Conservation (phyloP, 805 yeast genomes). For the Metschnikowia cerradonensis region DNA sequence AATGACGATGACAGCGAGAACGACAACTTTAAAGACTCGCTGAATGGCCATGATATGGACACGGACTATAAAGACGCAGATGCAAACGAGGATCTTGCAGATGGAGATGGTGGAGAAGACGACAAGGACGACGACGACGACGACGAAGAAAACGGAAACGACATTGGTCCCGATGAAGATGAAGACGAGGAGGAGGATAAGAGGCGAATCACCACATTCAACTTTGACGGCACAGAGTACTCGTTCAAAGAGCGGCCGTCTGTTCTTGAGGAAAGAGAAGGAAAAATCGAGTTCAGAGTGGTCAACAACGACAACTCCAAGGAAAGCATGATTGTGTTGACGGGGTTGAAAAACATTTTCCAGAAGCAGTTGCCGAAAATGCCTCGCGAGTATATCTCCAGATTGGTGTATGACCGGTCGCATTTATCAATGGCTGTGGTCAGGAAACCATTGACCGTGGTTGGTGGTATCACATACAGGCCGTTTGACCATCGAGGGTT, state of each 20-base stretch:
- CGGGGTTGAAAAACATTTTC: conserved; percentile 93
- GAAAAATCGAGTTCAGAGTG: conserved; percentile 90
- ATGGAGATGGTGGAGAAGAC: conserved; percentile 8
- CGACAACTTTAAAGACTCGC: conserved; percentile 3
- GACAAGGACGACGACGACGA: conserved; percentile 18
- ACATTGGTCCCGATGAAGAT: conserved; percentile 25
- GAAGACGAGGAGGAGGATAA: conserved; percentile 42
- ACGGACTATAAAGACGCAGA: conserved; percentile 7
- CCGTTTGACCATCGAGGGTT: conserved; percentile 88
- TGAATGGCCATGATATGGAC: conserved; percentile 5
- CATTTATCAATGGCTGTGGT: conserved; percentile 96
- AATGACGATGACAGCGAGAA: conserved; percentile 17
- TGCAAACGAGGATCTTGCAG: conserved; percentile 3
- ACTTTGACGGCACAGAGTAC: conserved; percentile 74
- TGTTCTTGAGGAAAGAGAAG: conserved; percentile 89
- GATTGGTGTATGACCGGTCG: conserved; percentile 89
- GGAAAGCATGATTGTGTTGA: conserved; percentile 85
- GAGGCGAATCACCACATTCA: conserved; percentile 46
- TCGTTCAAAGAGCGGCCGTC: conserved; percentile 90
- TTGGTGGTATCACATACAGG: conserved; percentile 95
- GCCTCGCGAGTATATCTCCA: conserved; percentile 95
- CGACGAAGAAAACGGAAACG: conserved; percentile 39
- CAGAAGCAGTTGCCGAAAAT: conserved; percentile 97
- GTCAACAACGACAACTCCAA: conserved; percentile 90
- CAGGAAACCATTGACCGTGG: conserved; percentile 88